phyloP scores from a whole-genome alignment of 176 grass and related monocot genomes.

The Oryza glumipatula region DNA sequence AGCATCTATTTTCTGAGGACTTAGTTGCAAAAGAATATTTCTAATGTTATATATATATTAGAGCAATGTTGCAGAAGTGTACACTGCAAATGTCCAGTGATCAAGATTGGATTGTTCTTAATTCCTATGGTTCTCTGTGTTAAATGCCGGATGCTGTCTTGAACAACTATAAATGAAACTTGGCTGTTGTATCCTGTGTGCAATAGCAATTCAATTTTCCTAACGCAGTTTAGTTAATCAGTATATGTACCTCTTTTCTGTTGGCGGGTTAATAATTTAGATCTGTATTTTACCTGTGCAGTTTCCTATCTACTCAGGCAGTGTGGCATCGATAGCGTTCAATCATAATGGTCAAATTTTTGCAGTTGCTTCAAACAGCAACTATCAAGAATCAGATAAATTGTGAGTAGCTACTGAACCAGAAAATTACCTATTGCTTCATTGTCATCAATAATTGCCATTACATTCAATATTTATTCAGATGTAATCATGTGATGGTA shows the following conservation, averaged over 20 bases:
- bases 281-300: conserved; percentile 33
- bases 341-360: conserved; percentile 61
- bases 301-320: conserved; percentile 58
- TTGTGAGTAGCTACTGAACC: conserved; percentile 54
- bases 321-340: conserved; percentile 61
- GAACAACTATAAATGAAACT: not conserved
- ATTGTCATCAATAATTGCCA: conserved; percentile 3
- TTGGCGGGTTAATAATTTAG: conserved; percentile 12
- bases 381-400: conserved; percentile 47
- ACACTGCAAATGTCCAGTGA: not conserved
- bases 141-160: conserved; percentile 32
- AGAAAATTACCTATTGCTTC: conserved; percentile 13
- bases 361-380: conserved; percentile 61
- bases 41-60: conserved; percentile 4
- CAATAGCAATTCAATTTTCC: not conserved
- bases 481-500: not conserved
- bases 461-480: conserved; percentile 24
- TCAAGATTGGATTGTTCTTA: not conserved
- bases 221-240: not conserved
- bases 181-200: not conserved
- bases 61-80: not conserved
- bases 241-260: not conserved
- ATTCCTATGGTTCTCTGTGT: conserved; percentile 13
- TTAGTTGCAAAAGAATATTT: conserved; percentile 20
- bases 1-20: not conserved